Evolutionary conservation across 2,329 filamentous ascomycete genomes (phyloP).

Genomic region (Cladosporium velox): DNA sequence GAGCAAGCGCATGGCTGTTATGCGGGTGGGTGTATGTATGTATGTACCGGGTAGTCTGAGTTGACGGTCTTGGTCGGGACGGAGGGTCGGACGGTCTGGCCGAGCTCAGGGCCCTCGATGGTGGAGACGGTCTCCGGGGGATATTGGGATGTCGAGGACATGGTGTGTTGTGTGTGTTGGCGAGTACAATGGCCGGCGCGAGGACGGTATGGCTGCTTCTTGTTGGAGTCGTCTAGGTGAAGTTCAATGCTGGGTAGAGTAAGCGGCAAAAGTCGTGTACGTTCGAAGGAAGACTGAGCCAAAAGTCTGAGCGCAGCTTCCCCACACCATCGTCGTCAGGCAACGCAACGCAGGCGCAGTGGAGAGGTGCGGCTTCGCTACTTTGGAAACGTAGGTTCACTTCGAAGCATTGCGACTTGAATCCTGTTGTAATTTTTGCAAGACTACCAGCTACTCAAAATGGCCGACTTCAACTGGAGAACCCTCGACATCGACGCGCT

Average conservation of each 20-base stretch:
- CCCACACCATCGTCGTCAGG: constrained; percentile 20
- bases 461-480: constrained; percentile 65
- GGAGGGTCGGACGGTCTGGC: constrained; percentile 31
- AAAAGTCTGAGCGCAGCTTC: constrained; percentile 9
- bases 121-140: constrained; percentile 27
- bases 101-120: constrained; percentile 35
- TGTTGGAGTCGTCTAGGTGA: neutral
- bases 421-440: neutral
- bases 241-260: constrained; percentile 9
- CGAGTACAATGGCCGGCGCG: constrained; percentile 20
- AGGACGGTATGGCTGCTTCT: constrained; percentile 5
- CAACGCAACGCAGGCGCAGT: constrained; percentile 3
- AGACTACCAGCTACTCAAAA: constrained; percentile 25
- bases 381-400: constrained; percentile 12
- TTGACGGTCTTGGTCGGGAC: constrained; percentile 73
- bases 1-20: neutral
- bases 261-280: constrained; percentile 15
- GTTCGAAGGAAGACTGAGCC: neutral
- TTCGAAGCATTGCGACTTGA: neutral
- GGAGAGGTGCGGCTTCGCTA: constrained; percentile 8
- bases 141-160: constrained; percentile 27
- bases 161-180: constrained; percentile 23
- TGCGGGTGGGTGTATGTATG: constrained; percentile 44
- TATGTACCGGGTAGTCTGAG: constrained; percentile 84
- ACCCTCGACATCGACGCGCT: constrained; percentile 94